These are phyloP conservation scores for Hypoxylon sp. DNA, from an alignment of 2,329 filamentous ascomycete species.

Conservation along the genomic window DNA sequence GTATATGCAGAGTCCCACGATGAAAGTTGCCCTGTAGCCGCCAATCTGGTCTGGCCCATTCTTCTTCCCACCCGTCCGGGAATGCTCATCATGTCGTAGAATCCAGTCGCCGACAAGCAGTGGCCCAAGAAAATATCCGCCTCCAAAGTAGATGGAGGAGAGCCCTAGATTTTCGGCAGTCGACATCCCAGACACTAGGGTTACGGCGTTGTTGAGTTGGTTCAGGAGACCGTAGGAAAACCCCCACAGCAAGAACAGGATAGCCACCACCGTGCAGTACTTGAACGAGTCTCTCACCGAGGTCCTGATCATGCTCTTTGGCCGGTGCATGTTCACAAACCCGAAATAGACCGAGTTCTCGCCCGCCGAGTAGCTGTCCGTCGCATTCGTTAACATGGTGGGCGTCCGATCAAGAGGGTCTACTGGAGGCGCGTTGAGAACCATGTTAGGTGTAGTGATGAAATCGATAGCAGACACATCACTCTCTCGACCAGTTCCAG, in stretches of 20 bases:
- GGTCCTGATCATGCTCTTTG: constrained; percentile 74
- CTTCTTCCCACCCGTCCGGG: constrained; percentile 53
- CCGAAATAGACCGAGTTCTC: constrained; percentile 72
- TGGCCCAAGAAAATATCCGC: constrained; percentile 74
- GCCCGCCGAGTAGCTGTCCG: constrained; percentile 44
- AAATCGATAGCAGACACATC: constrained; percentile 55
- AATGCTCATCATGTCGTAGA: constrained; percentile 71
- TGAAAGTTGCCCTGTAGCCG: constrained; percentile 83
- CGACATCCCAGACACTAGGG: constrained; percentile 67
- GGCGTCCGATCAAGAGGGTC: constrained; percentile 37
- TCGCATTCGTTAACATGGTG: constrained; percentile 47
- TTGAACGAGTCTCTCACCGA: constrained; percentile 71
- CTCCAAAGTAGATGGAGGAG: constrained; percentile 74
- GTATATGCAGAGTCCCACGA: constrained; percentile 77
- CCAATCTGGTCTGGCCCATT: constrained; percentile 54
- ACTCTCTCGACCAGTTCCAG: constrained; percentile 37
- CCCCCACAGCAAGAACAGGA: constrained; percentile 89
- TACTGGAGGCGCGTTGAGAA: constrained; percentile 2
- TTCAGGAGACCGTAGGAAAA: constrained; percentile 89
- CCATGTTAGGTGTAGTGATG: constrained; percentile 53
- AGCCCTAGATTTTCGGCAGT: constrained; percentile 70
- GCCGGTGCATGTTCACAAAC: constrained; percentile 74
- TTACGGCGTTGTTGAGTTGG: constrained; percentile 77
- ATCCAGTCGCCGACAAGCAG: constrained; percentile 74
- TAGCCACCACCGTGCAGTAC: constrained; percentile 77